Percentiles rank a stretch among this genome's conserved stretches.
phyloP scores from a whole-genome alignment of 1,139 yeast species.

The Yamadazyma membranifaciens region DNA sequence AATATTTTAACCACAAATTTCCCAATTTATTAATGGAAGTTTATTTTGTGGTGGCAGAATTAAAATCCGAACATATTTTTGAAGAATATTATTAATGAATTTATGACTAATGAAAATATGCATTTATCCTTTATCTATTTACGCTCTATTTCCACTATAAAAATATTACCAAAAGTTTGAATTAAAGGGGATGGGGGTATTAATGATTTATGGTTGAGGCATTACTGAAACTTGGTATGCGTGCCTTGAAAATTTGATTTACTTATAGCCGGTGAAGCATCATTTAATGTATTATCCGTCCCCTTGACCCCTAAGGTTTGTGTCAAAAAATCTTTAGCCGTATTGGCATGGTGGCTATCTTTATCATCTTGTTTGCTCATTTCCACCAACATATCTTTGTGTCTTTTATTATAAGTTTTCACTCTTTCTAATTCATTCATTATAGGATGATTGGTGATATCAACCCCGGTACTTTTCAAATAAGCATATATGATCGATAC shows the following conservation, averaged over 20 bases:
- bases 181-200: too few relatives aligned
- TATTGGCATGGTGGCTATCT: slow-evolving; percentile 22
- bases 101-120: slow-evolving; percentile 4
- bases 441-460: slow-evolving; percentile 59
- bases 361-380: slow-evolving; percentile 14
- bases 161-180: too few relatives aligned
- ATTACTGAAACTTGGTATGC: slow-evolving; percentile 53
- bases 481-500: slow-evolving; percentile 53
- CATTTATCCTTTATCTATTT: slow-evolving; percentile 1
- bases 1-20: slow-evolving; percentile 69
- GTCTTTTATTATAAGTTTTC: slow-evolving; percentile 64
- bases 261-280: slow-evolving; percentile 57
- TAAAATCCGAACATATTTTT: slow-evolving; percentile 63
- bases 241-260: slow-evolving; percentile 54
- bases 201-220: too few relatives aligned
- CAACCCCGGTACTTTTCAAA: slow-evolving; percentile 58
- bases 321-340: slow-evolving; percentile 41
- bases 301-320: slow-evolving; percentile 43
- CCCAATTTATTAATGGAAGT: slow-evolving; percentile 78
- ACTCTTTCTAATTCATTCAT: slow-evolving; percentile 71
- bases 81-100: slow-evolving; percentile 40
- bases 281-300: slow-evolving; percentile 25
- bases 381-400: slow-evolving; percentile 39
- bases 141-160: background rate
- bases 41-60: slow-evolving; percentile 59